Percentiles rank a stretch among this genome's conserved stretches.
These are phyloP conservation scores for Komagataella ulmi DNA, from an alignment of 805 yeast genomes.

Conservation along the genomic window DNA sequence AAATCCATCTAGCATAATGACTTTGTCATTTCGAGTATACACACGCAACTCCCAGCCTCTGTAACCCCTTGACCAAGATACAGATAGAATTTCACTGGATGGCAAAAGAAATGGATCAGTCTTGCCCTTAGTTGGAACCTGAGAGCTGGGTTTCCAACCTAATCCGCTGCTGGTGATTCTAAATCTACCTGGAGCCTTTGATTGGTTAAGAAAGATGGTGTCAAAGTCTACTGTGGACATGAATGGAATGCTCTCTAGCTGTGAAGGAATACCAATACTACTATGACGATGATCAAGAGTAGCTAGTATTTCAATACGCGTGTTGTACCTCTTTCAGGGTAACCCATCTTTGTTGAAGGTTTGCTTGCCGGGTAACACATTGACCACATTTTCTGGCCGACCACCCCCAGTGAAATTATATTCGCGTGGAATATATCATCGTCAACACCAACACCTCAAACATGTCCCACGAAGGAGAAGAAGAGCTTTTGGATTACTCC, in stretches of 20 bases:
- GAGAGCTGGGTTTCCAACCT: constrained; percentile 76
- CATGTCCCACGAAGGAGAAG: constrained; percentile 97
- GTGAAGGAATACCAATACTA: background rate
- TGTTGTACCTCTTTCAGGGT: background rate
- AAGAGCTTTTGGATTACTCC: constrained; percentile 97
- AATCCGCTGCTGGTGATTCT: constrained; percentile 94
- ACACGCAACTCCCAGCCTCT: constrained; percentile 84
- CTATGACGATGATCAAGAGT: background rate
- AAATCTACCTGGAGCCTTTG: constrained; percentile 73
- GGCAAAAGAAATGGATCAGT: constrained; percentile 78
- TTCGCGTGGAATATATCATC: background rate
- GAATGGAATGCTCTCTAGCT: constrained; percentile 2
- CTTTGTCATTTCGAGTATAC: constrained; percentile 82
- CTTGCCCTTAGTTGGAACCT: constrained; percentile 24
- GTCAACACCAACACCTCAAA: background rate
- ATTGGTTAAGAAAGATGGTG: constrained; percentile 79
- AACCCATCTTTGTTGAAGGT: background rate
- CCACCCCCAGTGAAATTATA: background rate
- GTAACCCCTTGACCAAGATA: constrained; percentile 87
- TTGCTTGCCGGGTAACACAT: background rate
- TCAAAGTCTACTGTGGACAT: constrained; percentile 61
- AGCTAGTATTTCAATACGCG: background rate
- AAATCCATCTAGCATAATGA: constrained; percentile 83
- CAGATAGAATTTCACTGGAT: constrained; percentile 68
- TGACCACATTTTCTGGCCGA: background rate